Conservation (phyloP, 2,329 filamentous ascomycete genomes). For the Hymenoscyphus fructigenus region DNA sequence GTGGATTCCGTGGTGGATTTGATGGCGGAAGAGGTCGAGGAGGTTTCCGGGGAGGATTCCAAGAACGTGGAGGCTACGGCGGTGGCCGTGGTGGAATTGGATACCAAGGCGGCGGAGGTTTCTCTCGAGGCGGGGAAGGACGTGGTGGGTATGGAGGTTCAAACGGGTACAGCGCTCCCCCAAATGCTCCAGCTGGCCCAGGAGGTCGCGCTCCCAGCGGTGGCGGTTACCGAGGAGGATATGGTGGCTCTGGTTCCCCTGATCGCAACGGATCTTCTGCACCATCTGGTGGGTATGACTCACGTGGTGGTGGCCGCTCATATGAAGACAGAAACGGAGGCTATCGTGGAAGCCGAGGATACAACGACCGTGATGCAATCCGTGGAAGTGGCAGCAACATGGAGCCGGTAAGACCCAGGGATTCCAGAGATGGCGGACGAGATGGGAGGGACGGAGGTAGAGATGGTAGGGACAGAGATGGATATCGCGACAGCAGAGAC, state of each 20-base stretch:
- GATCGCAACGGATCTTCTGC: conserved; percentile 36
- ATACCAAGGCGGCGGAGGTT: conserved; percentile 34
- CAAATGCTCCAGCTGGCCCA: conserved; percentile 61
- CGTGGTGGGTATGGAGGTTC: conserved; percentile 21
- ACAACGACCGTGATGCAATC: conserved; percentile 40
- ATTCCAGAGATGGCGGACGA: conserved; percentile 51
- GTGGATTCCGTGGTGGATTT: conserved; percentile 38
- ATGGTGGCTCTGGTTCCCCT: conserved; percentile 35
- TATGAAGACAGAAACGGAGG: conserved; percentile 57
- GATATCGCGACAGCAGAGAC: conserved; percentile 46
- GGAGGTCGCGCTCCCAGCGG: conserved; percentile 46
- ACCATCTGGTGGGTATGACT: conserved; percentile 50
- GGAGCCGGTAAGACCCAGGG: conserved; percentile 73
- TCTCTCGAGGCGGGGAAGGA: conserved; percentile 33
- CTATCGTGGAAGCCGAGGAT: conserved; percentile 43
- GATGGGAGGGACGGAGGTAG: conserved; percentile 40
- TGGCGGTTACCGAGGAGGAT: conserved; percentile 32
- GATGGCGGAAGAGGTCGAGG: conserved; percentile 49
- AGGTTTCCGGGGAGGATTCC: conserved; percentile 41
- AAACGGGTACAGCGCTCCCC: conserved; percentile 53
- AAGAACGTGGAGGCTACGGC: conserved; percentile 34
- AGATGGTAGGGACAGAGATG: conserved; percentile 53
- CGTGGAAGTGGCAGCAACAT: conserved; percentile 67
- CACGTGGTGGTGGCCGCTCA: conserved; percentile 55
- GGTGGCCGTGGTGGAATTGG: conserved; percentile 37